phyloP scores from a whole-genome alignment of 176 grass and related monocot species.

The Secale cereale region DNA sequence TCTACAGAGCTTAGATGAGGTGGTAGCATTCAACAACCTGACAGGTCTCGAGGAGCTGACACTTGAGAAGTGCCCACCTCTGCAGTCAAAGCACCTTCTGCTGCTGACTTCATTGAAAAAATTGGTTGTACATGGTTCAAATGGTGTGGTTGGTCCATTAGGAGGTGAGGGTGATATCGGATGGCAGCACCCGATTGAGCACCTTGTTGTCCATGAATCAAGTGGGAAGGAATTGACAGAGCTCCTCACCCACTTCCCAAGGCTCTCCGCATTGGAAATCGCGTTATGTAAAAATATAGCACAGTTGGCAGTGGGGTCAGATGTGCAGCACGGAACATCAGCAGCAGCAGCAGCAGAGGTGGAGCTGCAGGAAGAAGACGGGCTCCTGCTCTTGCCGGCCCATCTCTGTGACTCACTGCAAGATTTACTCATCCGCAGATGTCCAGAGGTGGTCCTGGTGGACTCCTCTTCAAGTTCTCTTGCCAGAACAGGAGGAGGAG shows the following conservation, averaged over 20 bases:
- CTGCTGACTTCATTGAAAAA: background rate
- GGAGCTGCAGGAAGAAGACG: too few species aligned
- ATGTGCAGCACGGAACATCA: background rate
- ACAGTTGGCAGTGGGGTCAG: background rate
- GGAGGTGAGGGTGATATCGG: too few species aligned
- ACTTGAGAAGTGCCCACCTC: background rate
- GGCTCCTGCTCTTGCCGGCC: too few species aligned
- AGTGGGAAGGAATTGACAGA: background rate
- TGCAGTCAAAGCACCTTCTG: background rate
- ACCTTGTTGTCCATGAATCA: too few species aligned
- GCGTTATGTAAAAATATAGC: background rate
- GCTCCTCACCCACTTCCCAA: background rate
- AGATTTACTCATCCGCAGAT: accelerated
- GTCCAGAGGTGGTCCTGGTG: background rate
- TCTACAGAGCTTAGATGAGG: accelerated
- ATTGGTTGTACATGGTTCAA: background rate
- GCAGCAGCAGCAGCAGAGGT: too few species aligned
- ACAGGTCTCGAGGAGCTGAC: background rate
- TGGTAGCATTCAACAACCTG: background rate
- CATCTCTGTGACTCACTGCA: background rate
- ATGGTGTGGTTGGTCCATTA: too few species aligned
- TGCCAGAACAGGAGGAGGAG: background rate
- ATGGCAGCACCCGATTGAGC: too few species aligned
- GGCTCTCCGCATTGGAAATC: background rate
- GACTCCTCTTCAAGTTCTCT: too few species aligned